Evolutionary conservation across 192 early-diverging fungal species (phyloP).

Genomic region (Gamsiella multidivaricata): DNA sequence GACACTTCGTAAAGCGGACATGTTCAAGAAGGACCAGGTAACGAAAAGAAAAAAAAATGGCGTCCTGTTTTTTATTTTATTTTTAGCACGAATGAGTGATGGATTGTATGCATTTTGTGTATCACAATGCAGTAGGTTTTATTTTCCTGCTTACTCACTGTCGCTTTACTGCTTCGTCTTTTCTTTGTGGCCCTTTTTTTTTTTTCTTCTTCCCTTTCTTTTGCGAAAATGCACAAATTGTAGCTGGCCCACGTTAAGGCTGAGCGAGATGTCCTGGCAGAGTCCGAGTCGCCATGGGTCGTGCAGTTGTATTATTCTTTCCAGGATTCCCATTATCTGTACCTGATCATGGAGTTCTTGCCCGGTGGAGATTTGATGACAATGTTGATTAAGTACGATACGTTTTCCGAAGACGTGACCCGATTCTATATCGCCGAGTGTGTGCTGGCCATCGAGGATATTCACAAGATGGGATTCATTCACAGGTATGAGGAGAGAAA

Average conservation of each 20-base stretch:
- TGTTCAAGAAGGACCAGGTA: conserved; percentile 98
- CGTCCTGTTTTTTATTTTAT: too few species aligned
- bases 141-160: too few species aligned
- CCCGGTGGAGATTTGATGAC: conserved; percentile 99
- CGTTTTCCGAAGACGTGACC: conserved; percentile 96
- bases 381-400: conserved; percentile 98
- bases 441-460: conserved; percentile 90
- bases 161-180: neutral
- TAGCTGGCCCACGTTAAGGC: conserved; percentile 96
- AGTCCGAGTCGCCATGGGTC: conserved; percentile 97
- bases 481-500: conserved; percentile 72
- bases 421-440: conserved; percentile 99
- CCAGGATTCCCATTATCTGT: conserved; percentile 93
- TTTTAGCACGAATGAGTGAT: too few species aligned
- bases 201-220: neutral
- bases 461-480: conserved; percentile 95
- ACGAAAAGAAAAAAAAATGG: neutral
- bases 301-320: conserved; percentile 99
- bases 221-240: neutral
- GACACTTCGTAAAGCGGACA: conserved; percentile 94
- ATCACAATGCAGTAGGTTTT: too few species aligned
- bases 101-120: neutral
- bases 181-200: neutral
- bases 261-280: conserved; percentile 97
- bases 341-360: conserved; percentile 99